Base-by-base conservation (phyloP, 148 eudicot species). In the Rhododendron henanense region DNA sequence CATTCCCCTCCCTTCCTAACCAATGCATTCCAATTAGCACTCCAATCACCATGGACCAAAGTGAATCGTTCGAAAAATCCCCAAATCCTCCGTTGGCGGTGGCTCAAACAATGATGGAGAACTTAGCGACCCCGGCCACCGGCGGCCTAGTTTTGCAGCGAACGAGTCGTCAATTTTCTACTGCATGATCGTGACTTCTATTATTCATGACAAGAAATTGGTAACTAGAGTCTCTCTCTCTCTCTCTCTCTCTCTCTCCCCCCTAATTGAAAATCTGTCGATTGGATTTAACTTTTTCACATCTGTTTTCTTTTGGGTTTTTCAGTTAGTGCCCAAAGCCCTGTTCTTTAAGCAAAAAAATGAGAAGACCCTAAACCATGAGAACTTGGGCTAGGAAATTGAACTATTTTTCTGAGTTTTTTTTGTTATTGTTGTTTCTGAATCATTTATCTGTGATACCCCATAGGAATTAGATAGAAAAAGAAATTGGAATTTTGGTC, bases 181-280 rank as follows among this genome's bases (percentile, higher is more conserved):
- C 50, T 21, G 74, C 18, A 35, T 82, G 84, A 82, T 82, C 23
- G 74, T 59, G 37, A 25, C 74, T 61, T 82, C 84, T 2, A 61
- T 59, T 4, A 59, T 82, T 50, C 84, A 82, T 3, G 84, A 61
- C 50, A 82, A 59, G 19, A 82, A 82, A 59, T 48, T 82, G 73
- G 84, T 82, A 82, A 57, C 21, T 55, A 28, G 57, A 57, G 33
- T 65, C 67, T 35, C 37, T 35, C 37, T 35, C 37, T 35, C 37
- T 35, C 37, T 35, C 37, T 35, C 37, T 33, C 35, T 33, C 35
- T 28, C 31, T 28, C 31, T 28, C 31, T 28, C 31, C 31, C 31
- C 23, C 53, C 55, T 51, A 51, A 51, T 51, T 41, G 15, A 33
- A 18, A 19, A 18, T n/a, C 8, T 2, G 4, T 63, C 31, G 71